Percentiles rank a stretch among this genome's conserved stretches.
phyloP scores from a whole-genome alignment of 495 filamentous ascomycete species.

The Neurospora terricola region DNA sequence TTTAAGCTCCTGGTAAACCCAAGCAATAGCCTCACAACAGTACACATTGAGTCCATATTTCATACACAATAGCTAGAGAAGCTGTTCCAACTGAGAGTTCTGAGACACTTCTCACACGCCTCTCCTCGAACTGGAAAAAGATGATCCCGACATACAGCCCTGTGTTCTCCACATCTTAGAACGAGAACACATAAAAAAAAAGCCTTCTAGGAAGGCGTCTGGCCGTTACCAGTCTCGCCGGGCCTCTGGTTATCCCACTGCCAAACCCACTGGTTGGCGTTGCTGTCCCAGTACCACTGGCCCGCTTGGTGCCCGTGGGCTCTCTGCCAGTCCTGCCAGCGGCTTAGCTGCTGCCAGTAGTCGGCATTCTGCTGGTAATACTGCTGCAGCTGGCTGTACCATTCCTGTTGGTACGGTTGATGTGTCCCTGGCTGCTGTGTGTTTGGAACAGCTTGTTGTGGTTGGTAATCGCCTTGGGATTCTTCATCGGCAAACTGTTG shows the following conservation, averaged over 20 bases:
- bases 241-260: background rate
- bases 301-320: background rate
- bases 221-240: background rate
- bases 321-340: background rate
- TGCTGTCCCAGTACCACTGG: background rate
- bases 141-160: background rate
- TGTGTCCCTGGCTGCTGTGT: background rate
- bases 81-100: background rate
- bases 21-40: background rate
- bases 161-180: background rate
- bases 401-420: background rate
- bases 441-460: background rate
- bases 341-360: background rate
- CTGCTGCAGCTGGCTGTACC: background rate
- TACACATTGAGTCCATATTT: background rate
- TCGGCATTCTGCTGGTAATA: background rate
- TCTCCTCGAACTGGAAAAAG: background rate
- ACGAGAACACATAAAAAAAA: background rate
- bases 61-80: background rate
- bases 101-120: background rate
- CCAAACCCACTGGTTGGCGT: background rate
- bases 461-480: background rate
- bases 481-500: background rate
- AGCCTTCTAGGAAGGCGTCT: background rate
- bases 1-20: background rate